Base-by-base conservation (phyloP, 2,329 filamentous ascomycete species). In the Nemania serpens region DNA sequence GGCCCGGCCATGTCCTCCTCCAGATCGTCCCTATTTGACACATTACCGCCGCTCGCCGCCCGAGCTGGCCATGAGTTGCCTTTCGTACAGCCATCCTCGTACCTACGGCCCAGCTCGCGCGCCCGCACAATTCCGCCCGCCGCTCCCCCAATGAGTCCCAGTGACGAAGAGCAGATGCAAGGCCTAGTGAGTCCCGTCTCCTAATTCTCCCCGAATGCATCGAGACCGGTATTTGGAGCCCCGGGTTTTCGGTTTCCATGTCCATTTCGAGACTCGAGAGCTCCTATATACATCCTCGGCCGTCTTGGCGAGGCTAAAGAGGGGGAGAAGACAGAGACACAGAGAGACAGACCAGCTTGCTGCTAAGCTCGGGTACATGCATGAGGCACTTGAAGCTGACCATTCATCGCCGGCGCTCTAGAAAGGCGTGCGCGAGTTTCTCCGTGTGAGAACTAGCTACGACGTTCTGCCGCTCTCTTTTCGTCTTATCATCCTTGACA, bases 391-490 rank as follows among this genome's bases (percentile, higher is more conserved):
- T 17, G 58, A 42, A 37, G 58, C 66, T 70, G 33, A 71, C 67
- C 53, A 34, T 43, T 45, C 43, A 46, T 52, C 18, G 20, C 46
- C 37, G 49, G 17, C n/a, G 36, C 41, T 70, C 67, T 77, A 96
- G 93, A 89, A 89, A 81, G 89, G 91, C 65, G 93, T 98, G 71
- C 91, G 95, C 77, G 91, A 97, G 70, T 99, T 99, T 79, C 88
- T 99, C 75, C 96, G 93, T 77, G 90, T 96, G 69, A 90, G 95
- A 73, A 98, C 92, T 37, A 97, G 93, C 76, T 99, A 99, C 81
- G 95, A 99, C 79, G 95, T 99, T 68, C 84, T 99, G 49, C 95
- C 95, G 17, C 86, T 99, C 63, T 97, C 93, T 68, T 99, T 96
- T 78, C 91, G 95, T 66, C 87, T 99, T 57, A 96, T 99, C 73